Evolutionary conservation across 73 alveolate genomes (phyloP).

Genomic region (Paramecium biaurelia): DNA sequence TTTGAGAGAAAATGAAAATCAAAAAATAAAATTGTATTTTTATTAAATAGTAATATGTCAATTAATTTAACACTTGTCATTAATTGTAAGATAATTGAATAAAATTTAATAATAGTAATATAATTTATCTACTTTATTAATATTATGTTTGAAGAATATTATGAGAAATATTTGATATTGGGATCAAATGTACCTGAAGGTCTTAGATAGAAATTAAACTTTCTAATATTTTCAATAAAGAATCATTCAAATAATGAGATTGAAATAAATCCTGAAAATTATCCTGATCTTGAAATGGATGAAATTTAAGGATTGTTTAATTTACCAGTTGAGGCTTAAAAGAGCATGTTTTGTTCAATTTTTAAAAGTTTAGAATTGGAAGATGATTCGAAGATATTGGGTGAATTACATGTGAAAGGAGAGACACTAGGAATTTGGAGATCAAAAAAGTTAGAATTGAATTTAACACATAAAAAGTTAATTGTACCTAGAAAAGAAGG

Average conservation of each 20-base stretch:
- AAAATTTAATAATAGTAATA: not conserved
- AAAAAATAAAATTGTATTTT: not conserved
- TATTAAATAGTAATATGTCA: not conserved
- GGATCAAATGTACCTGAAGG: not conserved
- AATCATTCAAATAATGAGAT: not conserved
- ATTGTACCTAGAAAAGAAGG: not conserved
- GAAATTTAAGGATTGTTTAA: not conserved
- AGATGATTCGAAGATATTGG: not conserved
- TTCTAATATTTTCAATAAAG: not conserved
- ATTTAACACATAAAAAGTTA: not conserved
- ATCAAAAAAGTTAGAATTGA: not conserved
- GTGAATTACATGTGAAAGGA: conserved; percentile 9
- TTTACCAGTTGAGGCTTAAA: not conserved
- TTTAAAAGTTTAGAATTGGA: not conserved
- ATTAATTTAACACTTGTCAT: not conserved
- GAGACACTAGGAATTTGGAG: conserved; percentile 42
- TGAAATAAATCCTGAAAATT: not conserved
- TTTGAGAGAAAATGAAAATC: not conserved
- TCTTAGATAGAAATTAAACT: not conserved
- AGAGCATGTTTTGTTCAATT: conserved; percentile 23
- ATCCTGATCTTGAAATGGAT: conserved; percentile 4
- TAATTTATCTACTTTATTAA: not conserved
- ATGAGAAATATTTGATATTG: not conserved
- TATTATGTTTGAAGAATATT: not conserved
- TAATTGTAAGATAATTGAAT: not conserved